Conservation (phyloP, 306 rosid genomes). For the Glycyrrhiza uralensis region DNA sequence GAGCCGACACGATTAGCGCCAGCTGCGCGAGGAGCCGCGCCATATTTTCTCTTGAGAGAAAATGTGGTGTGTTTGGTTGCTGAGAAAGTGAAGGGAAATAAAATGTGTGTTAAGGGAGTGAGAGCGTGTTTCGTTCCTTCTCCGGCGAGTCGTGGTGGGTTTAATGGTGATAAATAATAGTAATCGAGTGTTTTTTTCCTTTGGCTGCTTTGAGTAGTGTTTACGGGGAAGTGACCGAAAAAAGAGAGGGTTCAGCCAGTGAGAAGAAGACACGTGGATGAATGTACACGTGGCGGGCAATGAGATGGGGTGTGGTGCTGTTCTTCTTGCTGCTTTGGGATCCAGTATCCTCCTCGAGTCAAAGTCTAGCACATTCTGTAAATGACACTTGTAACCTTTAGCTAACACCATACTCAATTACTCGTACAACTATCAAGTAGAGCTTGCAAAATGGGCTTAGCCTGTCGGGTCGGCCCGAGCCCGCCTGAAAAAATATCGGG, state of each 20-base stretch:
- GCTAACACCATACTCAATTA: too few species aligned
- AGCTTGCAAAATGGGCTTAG: too few species aligned
- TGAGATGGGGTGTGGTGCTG: slow-evolving; percentile 21
- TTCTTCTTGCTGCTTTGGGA: not conserved
- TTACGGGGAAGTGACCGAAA: slow-evolving; percentile 36
- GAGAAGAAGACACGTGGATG: not conserved
- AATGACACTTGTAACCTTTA: not conserved
- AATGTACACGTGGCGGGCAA: slow-evolving; percentile 21
- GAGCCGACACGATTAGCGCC: slow-evolving; percentile 34
- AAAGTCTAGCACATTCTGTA: not conserved
- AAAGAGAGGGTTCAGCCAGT: not conserved
- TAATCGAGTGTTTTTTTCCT: not conserved
- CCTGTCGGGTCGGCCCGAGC: too few species aligned
- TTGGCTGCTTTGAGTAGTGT: not conserved
- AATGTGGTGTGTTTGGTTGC: not conserved
- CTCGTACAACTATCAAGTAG: too few species aligned
- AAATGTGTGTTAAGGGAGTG: not conserved
- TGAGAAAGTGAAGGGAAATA: not conserved
- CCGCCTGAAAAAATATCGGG: too few species aligned
- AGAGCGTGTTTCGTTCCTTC: not conserved
- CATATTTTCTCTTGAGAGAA: slow-evolving; percentile 47
- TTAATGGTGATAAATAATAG: not conserved
- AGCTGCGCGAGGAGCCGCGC: slow-evolving; percentile 50
- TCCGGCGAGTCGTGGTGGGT: slow-evolving; percentile 13
- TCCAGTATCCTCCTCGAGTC: not conserved